phyloP scores from a whole-genome alignment of 2,329 filamentous ascomycete genomes.

The Fusarium heterosporum region DNA sequence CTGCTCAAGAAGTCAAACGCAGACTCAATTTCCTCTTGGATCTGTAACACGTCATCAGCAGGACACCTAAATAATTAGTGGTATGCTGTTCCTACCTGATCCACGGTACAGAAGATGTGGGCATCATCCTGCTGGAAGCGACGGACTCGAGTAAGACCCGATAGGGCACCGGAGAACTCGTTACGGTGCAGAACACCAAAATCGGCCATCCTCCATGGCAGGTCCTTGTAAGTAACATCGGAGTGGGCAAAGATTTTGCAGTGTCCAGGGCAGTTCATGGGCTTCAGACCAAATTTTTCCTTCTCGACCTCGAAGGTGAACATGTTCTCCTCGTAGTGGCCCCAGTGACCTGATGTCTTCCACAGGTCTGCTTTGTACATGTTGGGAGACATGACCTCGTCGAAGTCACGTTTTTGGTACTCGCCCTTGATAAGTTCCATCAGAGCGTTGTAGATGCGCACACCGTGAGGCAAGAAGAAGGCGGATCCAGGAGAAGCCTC shows the following conservation, averaged over 20 bases:
- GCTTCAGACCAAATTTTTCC: constrained; percentile 79
- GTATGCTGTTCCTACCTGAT: constrained; percentile 47
- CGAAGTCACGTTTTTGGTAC: constrained; percentile 93
- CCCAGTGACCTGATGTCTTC: constrained; percentile 96
- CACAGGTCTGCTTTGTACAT: constrained; percentile 95
- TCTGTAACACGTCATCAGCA: constrained; percentile 44
- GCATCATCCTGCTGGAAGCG: constrained; percentile 97
- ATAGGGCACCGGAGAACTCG: constrained; percentile 91
- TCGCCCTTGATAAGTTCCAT: constrained; percentile 84
- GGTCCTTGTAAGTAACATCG: constrained; percentile 83
- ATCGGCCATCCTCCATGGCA: constrained; percentile 93
- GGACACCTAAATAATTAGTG: background rate
- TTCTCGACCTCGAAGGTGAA: constrained; percentile 81
- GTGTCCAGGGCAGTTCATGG: constrained; percentile 98
- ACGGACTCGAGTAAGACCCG: constrained; percentile 89
- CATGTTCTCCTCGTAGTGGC: constrained; percentile 90
- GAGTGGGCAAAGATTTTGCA: constrained; percentile 88
- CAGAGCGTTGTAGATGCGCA: constrained; percentile 91
- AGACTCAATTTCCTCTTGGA: constrained; percentile 70
- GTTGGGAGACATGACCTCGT: constrained; percentile 93
- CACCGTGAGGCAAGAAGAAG: constrained; percentile 93
- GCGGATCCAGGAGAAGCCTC: constrained; percentile 91
- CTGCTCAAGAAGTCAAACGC: constrained; percentile 88
- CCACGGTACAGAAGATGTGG: constrained; percentile 84
- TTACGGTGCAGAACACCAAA: constrained; percentile 97